phyloP scores from a whole-genome alignment of 108 stramenopile species.

The Stephanodiscus triporus region DNA sequence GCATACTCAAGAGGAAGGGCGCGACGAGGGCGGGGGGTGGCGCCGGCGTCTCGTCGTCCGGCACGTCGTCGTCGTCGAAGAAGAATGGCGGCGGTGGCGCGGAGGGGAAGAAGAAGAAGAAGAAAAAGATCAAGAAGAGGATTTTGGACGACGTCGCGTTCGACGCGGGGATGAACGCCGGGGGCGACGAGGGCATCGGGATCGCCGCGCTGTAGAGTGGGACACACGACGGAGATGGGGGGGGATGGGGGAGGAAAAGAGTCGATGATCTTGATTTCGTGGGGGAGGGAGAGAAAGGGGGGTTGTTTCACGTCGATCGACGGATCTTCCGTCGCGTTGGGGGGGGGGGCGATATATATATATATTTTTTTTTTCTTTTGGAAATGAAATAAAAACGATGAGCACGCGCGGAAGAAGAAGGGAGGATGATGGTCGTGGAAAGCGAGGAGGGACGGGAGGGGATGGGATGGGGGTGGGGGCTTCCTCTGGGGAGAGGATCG shows the following conservation, averaged over 20 bases:
- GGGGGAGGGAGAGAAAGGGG: no score
- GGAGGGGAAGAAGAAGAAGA: constrained; percentile 36
- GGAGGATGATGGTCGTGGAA: no score
- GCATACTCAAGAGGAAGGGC: constrained; percentile 66
- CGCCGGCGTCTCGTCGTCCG: constrained; percentile 1
- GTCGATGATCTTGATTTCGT: background rate
- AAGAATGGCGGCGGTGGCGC: constrained; percentile 12
- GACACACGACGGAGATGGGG: no score
- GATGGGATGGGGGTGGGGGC: no score
- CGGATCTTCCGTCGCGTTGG: no score
- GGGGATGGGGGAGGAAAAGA: background rate
- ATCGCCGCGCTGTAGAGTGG: constrained; percentile 59
- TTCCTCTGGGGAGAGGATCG: no score
- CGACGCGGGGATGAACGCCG: constrained; percentile 68
- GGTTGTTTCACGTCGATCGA: no score
- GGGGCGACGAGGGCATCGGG: constrained; percentile 72
- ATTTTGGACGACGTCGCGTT: constrained; percentile 63
- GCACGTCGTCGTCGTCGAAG: background rate
- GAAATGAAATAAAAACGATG: no score
- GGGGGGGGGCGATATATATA: no score
- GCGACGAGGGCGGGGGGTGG: constrained; percentile 34
- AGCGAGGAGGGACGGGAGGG: no score
- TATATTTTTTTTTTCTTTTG: no score
- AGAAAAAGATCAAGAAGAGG: constrained; percentile 60
- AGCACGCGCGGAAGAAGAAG: no score